Evolutionary conservation across 108 stramenopile species (phyloP).

Genomic region (Pseudonitzschia delicatissima): DNA sequence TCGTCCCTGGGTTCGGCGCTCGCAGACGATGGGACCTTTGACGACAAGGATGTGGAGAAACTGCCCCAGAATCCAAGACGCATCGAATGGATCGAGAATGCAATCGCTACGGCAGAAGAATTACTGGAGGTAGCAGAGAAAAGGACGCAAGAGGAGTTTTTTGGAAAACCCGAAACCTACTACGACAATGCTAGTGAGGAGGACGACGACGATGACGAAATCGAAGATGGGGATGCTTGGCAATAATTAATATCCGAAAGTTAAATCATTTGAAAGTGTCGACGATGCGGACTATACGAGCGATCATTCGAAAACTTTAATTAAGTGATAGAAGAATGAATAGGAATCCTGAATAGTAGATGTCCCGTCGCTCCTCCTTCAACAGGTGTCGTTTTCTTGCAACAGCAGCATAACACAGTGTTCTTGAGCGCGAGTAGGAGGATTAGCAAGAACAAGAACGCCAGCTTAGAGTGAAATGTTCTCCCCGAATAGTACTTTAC

Average conservation of each 20-base stretch:
- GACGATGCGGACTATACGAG: no score
- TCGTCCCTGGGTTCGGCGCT: background rate
- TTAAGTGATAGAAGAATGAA: no score
- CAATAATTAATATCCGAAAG: background rate
- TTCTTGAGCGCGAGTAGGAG: no score
- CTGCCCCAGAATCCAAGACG: slow-evolving; percentile 29
- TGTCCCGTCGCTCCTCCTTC: no score
- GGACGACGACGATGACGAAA: background rate
- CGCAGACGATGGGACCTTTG: background rate
- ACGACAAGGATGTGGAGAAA: background rate
- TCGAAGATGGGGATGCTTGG: slow-evolving; percentile 4
- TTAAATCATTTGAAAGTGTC: background rate
- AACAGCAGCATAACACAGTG: no score
- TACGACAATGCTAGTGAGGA: background rate
- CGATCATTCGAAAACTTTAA: no score
- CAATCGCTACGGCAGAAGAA: slow-evolving; percentile 21
- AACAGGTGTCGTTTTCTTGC: no score
- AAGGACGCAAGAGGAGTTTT: slow-evolving; percentile 19
- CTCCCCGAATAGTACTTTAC: no score
- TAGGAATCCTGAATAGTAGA: no score
- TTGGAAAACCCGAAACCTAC: slow-evolving; percentile 35
- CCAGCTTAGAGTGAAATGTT: no score
- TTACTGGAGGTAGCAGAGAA: slow-evolving; percentile 26
- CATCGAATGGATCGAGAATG: slow-evolving; percentile 39
- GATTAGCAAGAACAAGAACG: no score